Evolutionary conservation across 1,284 basidiomycete genomes (phyloP), one percentile per base, ranked within the genome.

Genomic region (Microbotryomycetes sp.): DNA sequence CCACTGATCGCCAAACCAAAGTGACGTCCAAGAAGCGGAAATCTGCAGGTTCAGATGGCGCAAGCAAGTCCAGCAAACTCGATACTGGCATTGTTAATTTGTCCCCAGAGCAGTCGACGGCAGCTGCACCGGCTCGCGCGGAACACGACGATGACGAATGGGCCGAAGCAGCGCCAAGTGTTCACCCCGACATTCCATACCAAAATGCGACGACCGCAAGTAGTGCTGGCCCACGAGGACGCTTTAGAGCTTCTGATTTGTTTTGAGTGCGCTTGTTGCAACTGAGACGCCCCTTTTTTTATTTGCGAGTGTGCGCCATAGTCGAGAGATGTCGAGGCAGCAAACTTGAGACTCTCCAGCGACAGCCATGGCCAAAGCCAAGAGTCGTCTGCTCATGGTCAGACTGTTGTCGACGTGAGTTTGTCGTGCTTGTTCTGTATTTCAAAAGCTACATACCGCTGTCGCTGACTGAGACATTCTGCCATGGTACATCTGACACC

Each of bases 1-100:
- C 74, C 0, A 48, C 72, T 78, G 86, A 86, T 48, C 86, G 85
- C 72, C 73, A 72, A 65, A 74, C 74, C 55, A 72, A 67, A 46
- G 69, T 70, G 54, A 75, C 72, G 62, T 71, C 72, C 48, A 70
- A 76, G 55, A 70, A 72, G 49, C 54, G 55, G 14, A 51, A 52
- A 19, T 19, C 12, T 19, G 36, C 9, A 12, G 12, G 36, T 42
- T 42, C 36, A 12, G 36, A 42, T 19, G 12, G 36, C 36, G 19
- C 9, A 42, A 42, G 19, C 36, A 42, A 42, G 19, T 9, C 9
- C 12, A 12, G 12, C 36, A 42, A 42, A 19, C 9, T 19, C 12
- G 9, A 9, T 12, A 19, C 36, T 12, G 53, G 3, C 52, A 22
- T 31, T 67, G 56, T 51, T 42, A n/a, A n/a, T n/a, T n/a, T n/a